Percentiles rank a stretch among this genome's conserved stretches.
These are phyloP conservation scores for Globisporangium ultimum DNA, from an alignment of 352 stramenopile genomes.

Conservation along the genomic window DNA sequence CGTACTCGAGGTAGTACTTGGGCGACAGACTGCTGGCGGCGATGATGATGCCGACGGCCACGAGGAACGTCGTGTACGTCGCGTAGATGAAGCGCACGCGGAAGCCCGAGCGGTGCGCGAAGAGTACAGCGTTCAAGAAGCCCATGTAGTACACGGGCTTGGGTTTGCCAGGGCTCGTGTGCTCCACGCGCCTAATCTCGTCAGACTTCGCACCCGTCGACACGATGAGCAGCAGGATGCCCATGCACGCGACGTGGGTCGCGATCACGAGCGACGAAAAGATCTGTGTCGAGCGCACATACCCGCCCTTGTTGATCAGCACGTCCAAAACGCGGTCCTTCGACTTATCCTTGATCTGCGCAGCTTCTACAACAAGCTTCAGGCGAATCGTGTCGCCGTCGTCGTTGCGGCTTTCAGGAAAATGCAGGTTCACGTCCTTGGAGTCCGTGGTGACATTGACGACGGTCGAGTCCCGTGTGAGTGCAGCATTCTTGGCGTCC, in stretches of 20 bases:
- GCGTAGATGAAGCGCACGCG: slow-evolving; percentile 79
- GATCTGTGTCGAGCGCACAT: slow-evolving; percentile 78
- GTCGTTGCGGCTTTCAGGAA: not conserved
- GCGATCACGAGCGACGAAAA: slow-evolving; percentile 71
- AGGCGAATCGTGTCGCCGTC: slow-evolving; percentile 23
- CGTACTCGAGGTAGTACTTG: slow-evolving; percentile 68
- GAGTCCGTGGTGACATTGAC: slow-evolving; percentile 6
- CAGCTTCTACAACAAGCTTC: slow-evolving; percentile 45
- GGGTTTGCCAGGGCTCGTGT: slow-evolving; percentile 33
- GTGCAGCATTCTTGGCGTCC: slow-evolving; percentile 53
- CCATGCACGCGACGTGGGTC: slow-evolving; percentile 69
- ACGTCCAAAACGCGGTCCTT: slow-evolving; percentile 51
- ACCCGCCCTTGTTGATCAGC: slow-evolving; percentile 70
- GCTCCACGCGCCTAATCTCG: slow-evolving; percentile 18
- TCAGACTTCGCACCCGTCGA: slow-evolving; percentile 39
- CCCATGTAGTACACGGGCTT: slow-evolving; percentile 84
- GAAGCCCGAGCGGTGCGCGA: slow-evolving; percentile 72
- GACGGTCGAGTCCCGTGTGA: slow-evolving; percentile 33
- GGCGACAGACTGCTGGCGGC: slow-evolving; percentile 48
- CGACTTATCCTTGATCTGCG: slow-evolving; percentile 41
- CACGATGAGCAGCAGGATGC: slow-evolving; percentile 61
- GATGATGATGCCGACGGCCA: slow-evolving; percentile 61
- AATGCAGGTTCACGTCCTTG: slow-evolving; percentile 15
- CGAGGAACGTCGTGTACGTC: slow-evolving; percentile 65
- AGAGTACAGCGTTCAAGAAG: slow-evolving; percentile 78